phyloP scores from a whole-genome alignment of 2,329 filamentous ascomycete genomes.

The Trichoderma oligosporum region DNA sequence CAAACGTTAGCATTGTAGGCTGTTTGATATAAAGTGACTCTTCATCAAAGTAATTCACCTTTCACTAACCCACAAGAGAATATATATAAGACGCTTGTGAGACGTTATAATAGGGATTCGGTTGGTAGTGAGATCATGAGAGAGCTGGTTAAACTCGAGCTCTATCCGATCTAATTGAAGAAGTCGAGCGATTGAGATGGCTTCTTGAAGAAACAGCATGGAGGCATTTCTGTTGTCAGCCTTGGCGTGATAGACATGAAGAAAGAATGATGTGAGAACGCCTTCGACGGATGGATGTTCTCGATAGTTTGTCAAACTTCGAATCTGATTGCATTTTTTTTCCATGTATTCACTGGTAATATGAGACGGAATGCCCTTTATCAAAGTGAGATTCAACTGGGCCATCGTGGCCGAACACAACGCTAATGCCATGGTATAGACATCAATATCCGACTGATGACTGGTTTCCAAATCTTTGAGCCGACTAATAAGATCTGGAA shows the following conservation, averaged over 20 bases:
- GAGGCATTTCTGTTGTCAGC: constrained; percentile 14
- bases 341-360: constrained; percentile 16
- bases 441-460: background rate
- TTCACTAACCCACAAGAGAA: constrained; percentile 17
- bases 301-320: constrained; percentile 8
- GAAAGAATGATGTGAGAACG: constrained; percentile 15
- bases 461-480: background rate
- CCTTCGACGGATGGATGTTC: constrained; percentile 13
- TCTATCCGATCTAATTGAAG: constrained; percentile 9
- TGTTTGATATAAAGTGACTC: no score
- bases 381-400: constrained; percentile 3
- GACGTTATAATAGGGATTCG: background rate
- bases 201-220: constrained; percentile 15
- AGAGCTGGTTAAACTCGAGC: background rate
- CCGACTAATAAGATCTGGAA: background rate
- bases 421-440: constrained; percentile 11
- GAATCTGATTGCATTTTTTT: constrained; percentile 6
- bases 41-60: constrained; percentile 3
- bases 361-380: background rate
- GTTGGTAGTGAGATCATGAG: background rate
- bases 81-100: constrained; percentile 7
- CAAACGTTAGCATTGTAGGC: no score
- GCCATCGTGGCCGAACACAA: constrained; percentile 16
- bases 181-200: constrained; percentile 15
- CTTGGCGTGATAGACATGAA: constrained; percentile 18